A percentile compares a stretch with the other conserved stretches of the same genome.
These are phyloP conservation scores for Fusarium subtropicale DNA, from an alignment of 2,329 filamentous ascomycete species.

Conservation along the genomic window DNA sequence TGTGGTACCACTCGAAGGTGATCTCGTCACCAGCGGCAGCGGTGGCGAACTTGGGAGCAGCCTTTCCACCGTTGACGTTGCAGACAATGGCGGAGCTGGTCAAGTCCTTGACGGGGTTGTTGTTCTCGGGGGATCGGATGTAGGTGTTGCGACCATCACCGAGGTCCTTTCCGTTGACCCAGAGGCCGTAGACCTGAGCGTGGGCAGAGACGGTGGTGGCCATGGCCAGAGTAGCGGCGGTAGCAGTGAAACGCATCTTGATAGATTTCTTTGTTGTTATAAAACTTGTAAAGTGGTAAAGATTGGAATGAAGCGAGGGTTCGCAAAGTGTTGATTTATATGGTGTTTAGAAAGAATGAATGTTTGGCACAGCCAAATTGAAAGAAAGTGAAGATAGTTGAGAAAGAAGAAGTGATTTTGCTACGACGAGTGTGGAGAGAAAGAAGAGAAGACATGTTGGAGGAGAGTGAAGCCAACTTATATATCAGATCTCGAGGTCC, in stretches of 20 bases:
- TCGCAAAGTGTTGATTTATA: slow-evolving; percentile 23
- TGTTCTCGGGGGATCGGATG: slow-evolving; percentile 59
- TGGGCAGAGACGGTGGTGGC: slow-evolving; percentile 58
- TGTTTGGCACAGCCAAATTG: slow-evolving; percentile 47
- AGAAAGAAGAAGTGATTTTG: slow-evolving; percentile 40
- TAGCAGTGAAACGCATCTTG: slow-evolving; percentile 53
- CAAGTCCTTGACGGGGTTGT: slow-evolving; percentile 60
- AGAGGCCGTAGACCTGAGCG: slow-evolving; percentile 60
- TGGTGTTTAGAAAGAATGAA: slow-evolving; percentile 44
- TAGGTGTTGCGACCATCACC: slow-evolving; percentile 56
- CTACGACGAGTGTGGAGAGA: slow-evolving; percentile 43
- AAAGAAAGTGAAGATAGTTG: slow-evolving; percentile 45
- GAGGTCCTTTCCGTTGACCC: slow-evolving; percentile 60
- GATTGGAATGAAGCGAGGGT: slow-evolving; percentile 43
- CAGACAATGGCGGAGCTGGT: slow-evolving; percentile 56
- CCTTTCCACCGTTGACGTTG: slow-evolving; percentile 56
- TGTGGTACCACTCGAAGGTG: slow-evolving; percentile 63
- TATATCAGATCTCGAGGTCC: slow-evolving; percentile 31
- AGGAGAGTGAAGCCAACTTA: slow-evolving; percentile 31
- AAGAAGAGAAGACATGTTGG: slow-evolving; percentile 4
- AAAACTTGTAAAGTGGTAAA: slow-evolving; percentile 21
- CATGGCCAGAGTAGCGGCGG: slow-evolving; percentile 52
- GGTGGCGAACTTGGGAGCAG: slow-evolving; percentile 54
- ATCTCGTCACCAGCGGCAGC: slow-evolving; percentile 62
- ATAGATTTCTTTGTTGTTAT: slow-evolving; percentile 14